Evolutionary conservation across 2,329 filamentous ascomycete species (phyloP).

Genomic region (Claviceps citrina): DNA sequence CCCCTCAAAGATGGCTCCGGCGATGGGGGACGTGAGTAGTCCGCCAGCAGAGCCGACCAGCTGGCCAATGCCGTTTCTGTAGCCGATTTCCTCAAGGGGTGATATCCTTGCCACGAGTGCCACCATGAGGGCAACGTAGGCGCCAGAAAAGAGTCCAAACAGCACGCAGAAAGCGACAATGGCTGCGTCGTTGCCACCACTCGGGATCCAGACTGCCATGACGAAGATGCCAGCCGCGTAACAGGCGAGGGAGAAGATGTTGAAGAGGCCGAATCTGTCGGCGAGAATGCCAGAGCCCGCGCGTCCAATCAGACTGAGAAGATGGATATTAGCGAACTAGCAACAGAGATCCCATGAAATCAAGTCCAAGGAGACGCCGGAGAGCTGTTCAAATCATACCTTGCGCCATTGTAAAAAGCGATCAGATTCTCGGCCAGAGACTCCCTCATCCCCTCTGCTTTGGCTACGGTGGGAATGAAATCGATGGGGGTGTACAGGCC

Average conservation of each 20-base stretch:
- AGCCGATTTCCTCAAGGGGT: conserved; percentile 37
- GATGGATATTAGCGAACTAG: conserved; percentile 4
- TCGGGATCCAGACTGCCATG: conserved; percentile 21
- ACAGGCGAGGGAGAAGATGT: conserved; percentile 25
- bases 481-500: conserved; percentile 18
- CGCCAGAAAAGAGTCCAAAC: conserved; percentile 18
- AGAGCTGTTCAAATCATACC: conserved; percentile 4
- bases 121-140: conserved; percentile 14
- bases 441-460: conserved; percentile 8
- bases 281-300: conserved; percentile 10
- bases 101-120: conserved; percentile 29
- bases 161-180: conserved; percentile 15
- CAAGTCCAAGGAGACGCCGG: too few relatives aligned
- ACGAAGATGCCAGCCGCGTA: conserved; percentile 19
- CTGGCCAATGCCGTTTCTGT: conserved; percentile 29
- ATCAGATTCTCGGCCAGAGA: conserved; percentile 12
- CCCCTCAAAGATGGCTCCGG: conserved; percentile 9
- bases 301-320: conserved; percentile 10
- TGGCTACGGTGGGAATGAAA: conserved; percentile 11
- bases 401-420: conserved; percentile 12
- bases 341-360: too few relatives aligned
- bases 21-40: conserved; percentile 10
- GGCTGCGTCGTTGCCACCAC: conserved; percentile 8
- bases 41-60: conserved; percentile 9
- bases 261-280: conserved; percentile 15